These are phyloP conservation scores for Tolypocladium tundrense DNA, from an alignment of 2,329 filamentous ascomycete genomes.

Conservation along the genomic window DNA sequence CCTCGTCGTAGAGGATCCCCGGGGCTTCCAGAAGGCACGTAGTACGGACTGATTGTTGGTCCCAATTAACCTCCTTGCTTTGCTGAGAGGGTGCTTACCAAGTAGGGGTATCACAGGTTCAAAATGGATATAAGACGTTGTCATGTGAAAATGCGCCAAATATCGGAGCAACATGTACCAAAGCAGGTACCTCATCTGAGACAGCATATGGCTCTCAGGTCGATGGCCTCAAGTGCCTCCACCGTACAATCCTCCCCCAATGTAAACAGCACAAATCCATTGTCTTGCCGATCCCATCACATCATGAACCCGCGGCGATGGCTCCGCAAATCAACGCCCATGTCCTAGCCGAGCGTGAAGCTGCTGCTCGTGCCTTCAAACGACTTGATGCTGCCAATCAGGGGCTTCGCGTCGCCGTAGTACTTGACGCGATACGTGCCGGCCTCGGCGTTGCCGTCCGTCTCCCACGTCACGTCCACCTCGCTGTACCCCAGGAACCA, in stretches of 20 bases:
- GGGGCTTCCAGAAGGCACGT: not conserved
- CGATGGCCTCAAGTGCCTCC: not conserved
- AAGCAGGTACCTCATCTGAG: not conserved
- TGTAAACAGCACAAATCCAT: not conserved
- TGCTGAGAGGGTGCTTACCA: not conserved
- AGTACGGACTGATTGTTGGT: not conserved
- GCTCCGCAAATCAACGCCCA: not conserved
- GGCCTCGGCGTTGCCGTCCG: conserved; percentile 30
- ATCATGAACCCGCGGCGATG: not conserved
- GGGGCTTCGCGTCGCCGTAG: conserved; percentile 67
- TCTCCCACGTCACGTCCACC: conserved; percentile 71
- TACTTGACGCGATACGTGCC: conserved; percentile 76
- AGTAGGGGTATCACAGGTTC: not conserved
- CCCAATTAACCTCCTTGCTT: not conserved
- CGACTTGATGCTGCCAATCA: conserved; percentile 28
- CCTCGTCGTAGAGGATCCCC: not conserved
- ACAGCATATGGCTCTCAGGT: not conserved
- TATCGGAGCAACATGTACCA: not conserved
- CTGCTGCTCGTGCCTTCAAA: conserved; percentile 12
- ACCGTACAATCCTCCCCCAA: not conserved
- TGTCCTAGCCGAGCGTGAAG: conserved; percentile 7
- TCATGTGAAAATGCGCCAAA: not conserved
- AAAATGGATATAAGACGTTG: not conserved
- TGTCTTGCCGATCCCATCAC: not conserved
- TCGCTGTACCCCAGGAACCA: conserved; percentile 63